Evolutionary conservation across 179 eudicot genomes (phyloP).

Genomic region (Sideroxylon spinosum): DNA sequence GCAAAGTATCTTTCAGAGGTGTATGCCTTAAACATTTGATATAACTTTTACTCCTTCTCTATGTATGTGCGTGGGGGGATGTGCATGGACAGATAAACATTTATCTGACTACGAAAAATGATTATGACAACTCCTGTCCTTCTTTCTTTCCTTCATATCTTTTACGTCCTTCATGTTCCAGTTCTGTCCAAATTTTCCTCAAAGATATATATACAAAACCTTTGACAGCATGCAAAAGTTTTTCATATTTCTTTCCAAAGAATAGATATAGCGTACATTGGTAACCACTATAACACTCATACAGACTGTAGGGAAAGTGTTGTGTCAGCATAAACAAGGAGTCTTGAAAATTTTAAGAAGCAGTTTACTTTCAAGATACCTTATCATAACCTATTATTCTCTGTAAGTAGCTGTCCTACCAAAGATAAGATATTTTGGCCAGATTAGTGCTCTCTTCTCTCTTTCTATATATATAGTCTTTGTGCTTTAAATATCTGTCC

Average conservation of each 20-base stretch:
- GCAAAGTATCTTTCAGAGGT: constrained; percentile 82
- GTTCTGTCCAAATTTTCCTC: background rate
- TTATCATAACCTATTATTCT: background rate
- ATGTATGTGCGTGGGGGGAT: background rate
- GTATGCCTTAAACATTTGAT: constrained; percentile 2
- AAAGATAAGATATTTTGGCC: background rate
- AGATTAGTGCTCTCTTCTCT: background rate
- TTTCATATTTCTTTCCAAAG: background rate
- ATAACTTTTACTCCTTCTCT: background rate
- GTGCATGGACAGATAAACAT: background rate
- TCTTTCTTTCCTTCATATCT: background rate
- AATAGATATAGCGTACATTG: background rate
- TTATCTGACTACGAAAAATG: background rate
- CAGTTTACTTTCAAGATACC: background rate
- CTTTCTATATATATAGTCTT: background rate
- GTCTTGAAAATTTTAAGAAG: background rate
- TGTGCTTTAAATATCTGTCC: background rate
- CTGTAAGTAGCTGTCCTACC: background rate
- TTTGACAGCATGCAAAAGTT: background rate
- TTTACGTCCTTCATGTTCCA: background rate
- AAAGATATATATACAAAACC: background rate
- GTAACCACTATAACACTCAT: background rate
- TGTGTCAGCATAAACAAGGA: background rate
- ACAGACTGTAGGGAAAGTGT: background rate
- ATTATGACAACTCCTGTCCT: background rate